Base-by-base conservation (phyloP, 768 basidiomycete species). In the Suillus decipiens region DNA sequence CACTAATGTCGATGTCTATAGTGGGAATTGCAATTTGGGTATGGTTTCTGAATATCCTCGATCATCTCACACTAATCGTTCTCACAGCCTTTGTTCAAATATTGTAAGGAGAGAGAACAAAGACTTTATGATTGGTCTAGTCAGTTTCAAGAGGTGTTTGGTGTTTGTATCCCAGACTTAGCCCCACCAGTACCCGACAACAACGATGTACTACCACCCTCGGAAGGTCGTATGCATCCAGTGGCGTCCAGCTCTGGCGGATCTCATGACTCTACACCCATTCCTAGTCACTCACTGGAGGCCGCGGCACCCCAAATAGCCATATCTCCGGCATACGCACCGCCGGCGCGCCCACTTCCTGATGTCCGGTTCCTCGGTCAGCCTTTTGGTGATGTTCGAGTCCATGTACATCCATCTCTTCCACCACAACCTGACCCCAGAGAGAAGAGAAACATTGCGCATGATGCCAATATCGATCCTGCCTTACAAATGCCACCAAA, bases 131-230 rank as follows among this genome's bases (percentile, higher is more conserved):
- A 74, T 42, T 89, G 86, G 89, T 83, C 80, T 58, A 75, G 77
- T 42, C 84, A 88, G 48, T 89, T 89, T 61, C 86, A 88, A 70
- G 87, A 86, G 63, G 72, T 83, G 22, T 89, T 85, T 83, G 90
- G 90, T 24, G 83, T 86, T 61, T 80, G 81, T 62, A 80, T 87
- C 33, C 76, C 78, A 33, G 86, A 87, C 59, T 61, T 76, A 78
- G 61, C 80, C 75, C 42, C 77, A 17, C 61, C 68, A 55, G 66
- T 69, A 36, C 62, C 62, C 33, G 64, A 68, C 47, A 45, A 62
- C 59, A 63, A 61, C n/a, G 66, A 65, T 19, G 39, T 67, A 28
- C 71, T 79, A 17, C 78, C 79, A 28, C 71, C 74, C 57, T 69
- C 72, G 39, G 72, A 76, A 61, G n/a, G 56, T 15, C 70, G 68